Conservation (phyloP, 352 stramenopile genomes). For the Phytophthora sojae region DNA sequence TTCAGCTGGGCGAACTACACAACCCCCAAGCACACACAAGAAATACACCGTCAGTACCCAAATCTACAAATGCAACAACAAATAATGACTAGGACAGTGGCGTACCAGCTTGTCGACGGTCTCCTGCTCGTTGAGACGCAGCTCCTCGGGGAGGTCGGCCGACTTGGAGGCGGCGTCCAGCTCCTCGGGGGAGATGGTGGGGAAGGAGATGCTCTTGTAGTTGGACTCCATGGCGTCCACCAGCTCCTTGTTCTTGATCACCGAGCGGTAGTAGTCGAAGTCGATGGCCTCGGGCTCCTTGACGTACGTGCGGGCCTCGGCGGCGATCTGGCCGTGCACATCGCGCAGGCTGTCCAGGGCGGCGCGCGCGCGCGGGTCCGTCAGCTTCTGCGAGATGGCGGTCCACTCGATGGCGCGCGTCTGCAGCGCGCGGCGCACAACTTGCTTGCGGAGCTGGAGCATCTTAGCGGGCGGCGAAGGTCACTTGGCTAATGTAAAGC, state of each 20-base stretch:
- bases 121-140: conserved; percentile 83
- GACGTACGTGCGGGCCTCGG: conserved; percentile 71
- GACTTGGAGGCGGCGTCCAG: conserved; percentile 62
- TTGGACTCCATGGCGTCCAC: conserved; percentile 86
- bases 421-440: conserved; percentile 70
- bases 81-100: not conserved
- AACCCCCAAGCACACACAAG: conserved; percentile 6
- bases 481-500: conserved; percentile 47
- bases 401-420: conserved; percentile 73
- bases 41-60: conserved; percentile 4
- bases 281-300: conserved; percentile 86
- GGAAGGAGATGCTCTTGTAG: conserved; percentile 89
- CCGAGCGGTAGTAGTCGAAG: conserved; percentile 88
- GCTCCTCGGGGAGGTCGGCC: conserved; percentile 54
- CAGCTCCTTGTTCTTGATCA: conserved; percentile 91
- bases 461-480: conserved; percentile 41
- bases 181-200: conserved; percentile 78
- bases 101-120: conserved; percentile 78
- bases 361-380: conserved; percentile 77
- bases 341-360: conserved; percentile 83
- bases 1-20: conserved; percentile 75
- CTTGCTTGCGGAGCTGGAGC: conserved; percentile 81
- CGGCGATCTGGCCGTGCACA: conserved; percentile 81
- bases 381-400: conserved; percentile 75
- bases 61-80: conserved; percentile 7